Conservation (phyloP, 2,329 filamentous ascomycete species). For the Calonectria naviculata region DNA sequence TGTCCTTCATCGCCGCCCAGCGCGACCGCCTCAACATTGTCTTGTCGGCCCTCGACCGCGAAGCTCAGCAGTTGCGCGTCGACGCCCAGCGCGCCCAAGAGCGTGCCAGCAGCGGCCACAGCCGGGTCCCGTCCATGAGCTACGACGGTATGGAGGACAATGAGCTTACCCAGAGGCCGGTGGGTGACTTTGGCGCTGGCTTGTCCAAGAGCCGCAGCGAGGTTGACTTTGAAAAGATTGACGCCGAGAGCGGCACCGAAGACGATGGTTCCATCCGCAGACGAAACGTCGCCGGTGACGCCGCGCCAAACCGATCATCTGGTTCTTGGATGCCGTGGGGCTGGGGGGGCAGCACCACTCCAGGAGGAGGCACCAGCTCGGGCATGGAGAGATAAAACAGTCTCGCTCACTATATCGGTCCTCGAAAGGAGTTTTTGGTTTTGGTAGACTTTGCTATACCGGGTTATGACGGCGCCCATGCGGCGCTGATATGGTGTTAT, state of each 20-base stretch:
- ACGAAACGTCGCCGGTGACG: slow-evolving; percentile 39
- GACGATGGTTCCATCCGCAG: slow-evolving; percentile 55
- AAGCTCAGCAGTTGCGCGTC: slow-evolving; percentile 71
- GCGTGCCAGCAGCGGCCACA: slow-evolving; percentile 27
- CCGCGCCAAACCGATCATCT: slow-evolving; percentile 37
- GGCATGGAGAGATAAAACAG: slow-evolving; percentile 52
- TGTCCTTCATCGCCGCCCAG: slow-evolving; percentile 81
- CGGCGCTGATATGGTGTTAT: neutral
- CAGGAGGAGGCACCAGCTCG: slow-evolving; percentile 45
- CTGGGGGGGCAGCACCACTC: slow-evolving; percentile 47
- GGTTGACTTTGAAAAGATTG: slow-evolving; percentile 89
- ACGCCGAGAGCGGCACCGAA: slow-evolving; percentile 75
- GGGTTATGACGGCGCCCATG: slow-evolving; percentile 19
- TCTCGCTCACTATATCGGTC: slow-evolving; percentile 30
- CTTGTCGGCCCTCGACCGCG: slow-evolving; percentile 81
- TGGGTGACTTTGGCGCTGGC: slow-evolving; percentile 62
- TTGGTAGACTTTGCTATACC: slow-evolving; percentile 28
- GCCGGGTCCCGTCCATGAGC: slow-evolving; percentile 35
- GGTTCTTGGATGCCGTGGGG: slow-evolving; percentile 63
- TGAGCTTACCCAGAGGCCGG: slow-evolving; percentile 52
- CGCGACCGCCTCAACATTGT: slow-evolving; percentile 81
- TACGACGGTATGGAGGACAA: slow-evolving; percentile 45
- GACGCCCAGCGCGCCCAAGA: slow-evolving; percentile 42
- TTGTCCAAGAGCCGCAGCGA: slow-evolving; percentile 88
- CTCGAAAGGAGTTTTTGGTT: slow-evolving; percentile 43